Conservation (phyloP, 2,329 filamentous ascomycete species). For the Xylariaceae sp. region DNA sequence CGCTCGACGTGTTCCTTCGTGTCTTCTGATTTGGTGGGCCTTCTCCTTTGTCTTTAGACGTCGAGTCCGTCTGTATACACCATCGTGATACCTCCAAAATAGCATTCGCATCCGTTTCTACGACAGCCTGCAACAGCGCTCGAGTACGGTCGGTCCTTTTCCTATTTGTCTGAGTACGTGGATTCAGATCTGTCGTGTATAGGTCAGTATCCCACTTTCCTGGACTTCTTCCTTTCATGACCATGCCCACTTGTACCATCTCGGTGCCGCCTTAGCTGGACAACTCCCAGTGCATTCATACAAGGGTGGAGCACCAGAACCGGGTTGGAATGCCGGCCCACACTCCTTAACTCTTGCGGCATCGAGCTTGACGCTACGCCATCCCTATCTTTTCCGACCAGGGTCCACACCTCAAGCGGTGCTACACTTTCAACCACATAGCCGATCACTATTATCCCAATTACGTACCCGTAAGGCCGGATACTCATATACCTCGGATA, state of each 20-base stretch:
- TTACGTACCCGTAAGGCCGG: slow-evolving; percentile 26
- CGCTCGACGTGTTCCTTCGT: not conserved
- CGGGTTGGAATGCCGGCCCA: not conserved
- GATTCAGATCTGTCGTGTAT: not conserved
- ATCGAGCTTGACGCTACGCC: not conserved
- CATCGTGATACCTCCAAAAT: not conserved
- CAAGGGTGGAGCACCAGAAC: slow-evolving; percentile 13
- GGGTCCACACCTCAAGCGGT: slow-evolving; percentile 27
- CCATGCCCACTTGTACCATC: not conserved
- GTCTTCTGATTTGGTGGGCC: not conserved
- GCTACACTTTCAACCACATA: slow-evolving; percentile 27
- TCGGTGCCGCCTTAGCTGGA: not conserved
- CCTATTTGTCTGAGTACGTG: not conserved
- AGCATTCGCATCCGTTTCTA: not conserved
- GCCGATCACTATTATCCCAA: slow-evolving; percentile 24
- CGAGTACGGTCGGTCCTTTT: slow-evolving; percentile 1
- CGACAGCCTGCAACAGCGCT: not conserved
- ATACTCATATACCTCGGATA: slow-evolving; percentile 27
- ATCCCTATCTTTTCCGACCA: slow-evolving; percentile 36
- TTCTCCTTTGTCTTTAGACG: slow-evolving; percentile 1
- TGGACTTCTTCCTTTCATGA: not conserved
- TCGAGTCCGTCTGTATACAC: slow-evolving; percentile 3
- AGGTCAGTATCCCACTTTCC: slow-evolving; percentile 20
- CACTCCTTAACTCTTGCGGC: not conserved
- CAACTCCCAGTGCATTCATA: not conserved